phyloP scores from a whole-genome alignment of 306 rosid species.

The Begonia peltatifolia region DNA sequence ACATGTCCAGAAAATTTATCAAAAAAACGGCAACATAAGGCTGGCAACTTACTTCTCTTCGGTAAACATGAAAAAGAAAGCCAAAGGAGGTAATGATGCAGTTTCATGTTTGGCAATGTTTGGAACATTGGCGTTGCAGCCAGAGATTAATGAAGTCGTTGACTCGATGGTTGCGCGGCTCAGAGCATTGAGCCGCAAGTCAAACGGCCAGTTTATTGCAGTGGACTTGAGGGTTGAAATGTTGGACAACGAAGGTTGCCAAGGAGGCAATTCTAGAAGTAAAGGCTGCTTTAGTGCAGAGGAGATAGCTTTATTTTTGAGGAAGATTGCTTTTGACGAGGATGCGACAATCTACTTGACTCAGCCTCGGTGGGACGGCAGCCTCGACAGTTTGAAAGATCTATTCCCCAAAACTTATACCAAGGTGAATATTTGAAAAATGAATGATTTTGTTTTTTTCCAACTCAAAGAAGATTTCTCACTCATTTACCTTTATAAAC shows the following conservation, averaged over 20 bases:
- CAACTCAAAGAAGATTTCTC: too few relatives aligned
- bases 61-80: conserved; percentile 67
- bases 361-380: conserved; percentile 76
- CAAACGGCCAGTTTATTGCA: conserved; percentile 68
- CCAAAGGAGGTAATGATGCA: conserved; percentile 37
- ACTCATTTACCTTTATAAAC: not conserved
- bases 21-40: conserved; percentile 55
- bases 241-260: conserved; percentile 71
- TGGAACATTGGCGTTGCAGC: conserved; percentile 76
- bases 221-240: conserved; percentile 83
- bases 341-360: conserved; percentile 86
- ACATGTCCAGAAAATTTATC: conserved; percentile 68
- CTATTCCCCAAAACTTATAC: conserved; percentile 79
- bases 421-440: conserved; percentile 36
- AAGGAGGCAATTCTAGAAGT: conserved; percentile 45
- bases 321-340: conserved; percentile 68
- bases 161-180: conserved; percentile 78
- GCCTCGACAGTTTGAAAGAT: conserved; percentile 84
- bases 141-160: conserved; percentile 59
- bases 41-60: conserved; percentile 92
- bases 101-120: conserved; percentile 89
- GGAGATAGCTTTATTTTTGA: conserved; percentile 65
- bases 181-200: conserved; percentile 71
- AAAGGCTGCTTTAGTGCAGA: conserved; percentile 75
- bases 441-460: not conserved